Evolutionary conservation across 176 grass and related monocot species (phyloP).

Genomic region (Carex scoparia): DNA sequence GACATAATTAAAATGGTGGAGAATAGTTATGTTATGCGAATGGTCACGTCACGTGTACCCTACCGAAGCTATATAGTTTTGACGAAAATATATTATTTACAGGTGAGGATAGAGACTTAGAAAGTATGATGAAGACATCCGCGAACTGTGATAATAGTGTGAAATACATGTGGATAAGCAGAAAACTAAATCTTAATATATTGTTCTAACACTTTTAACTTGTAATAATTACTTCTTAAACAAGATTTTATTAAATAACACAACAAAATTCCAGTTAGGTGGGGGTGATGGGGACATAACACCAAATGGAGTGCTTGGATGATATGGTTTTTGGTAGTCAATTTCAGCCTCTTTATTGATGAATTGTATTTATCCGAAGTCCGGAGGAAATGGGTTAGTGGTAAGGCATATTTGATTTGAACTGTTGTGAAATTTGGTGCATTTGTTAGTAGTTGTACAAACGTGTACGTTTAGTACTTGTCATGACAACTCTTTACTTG

Average conservation of each 20-base stretch:
- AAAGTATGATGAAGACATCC: neutral
- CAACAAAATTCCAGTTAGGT: neutral
- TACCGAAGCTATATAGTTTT: neutral
- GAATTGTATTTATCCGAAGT: neutral
- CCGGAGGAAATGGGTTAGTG: neutral
- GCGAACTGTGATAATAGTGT: neutral
- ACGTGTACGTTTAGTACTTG: constrained; percentile 1
- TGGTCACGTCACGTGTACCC: too few relatives aligned
- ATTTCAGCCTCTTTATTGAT: neutral
- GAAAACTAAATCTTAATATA: neutral
- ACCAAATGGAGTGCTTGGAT: constrained; percentile 15
- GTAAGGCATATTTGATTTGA: neutral
- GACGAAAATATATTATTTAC: too few relatives aligned
- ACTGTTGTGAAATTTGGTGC: neutral
- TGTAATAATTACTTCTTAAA: neutral
- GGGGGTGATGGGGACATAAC: constrained; percentile 9
- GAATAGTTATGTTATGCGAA: too few relatives aligned
- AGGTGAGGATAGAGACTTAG: too few relatives aligned
- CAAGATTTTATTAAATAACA: neutral
- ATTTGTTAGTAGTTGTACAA: neutral
- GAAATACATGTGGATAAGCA: neutral
- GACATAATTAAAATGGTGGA: too few relatives aligned
- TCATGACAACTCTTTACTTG: neutral
- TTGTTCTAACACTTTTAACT: neutral
- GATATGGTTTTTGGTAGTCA: neutral